A percentile compares a stretch with the other conserved stretches of the same genome.
Evolutionary conservation across 2,329 filamentous ascomycete species (phyloP).

Genomic region (Claviceps sp.): DNA sequence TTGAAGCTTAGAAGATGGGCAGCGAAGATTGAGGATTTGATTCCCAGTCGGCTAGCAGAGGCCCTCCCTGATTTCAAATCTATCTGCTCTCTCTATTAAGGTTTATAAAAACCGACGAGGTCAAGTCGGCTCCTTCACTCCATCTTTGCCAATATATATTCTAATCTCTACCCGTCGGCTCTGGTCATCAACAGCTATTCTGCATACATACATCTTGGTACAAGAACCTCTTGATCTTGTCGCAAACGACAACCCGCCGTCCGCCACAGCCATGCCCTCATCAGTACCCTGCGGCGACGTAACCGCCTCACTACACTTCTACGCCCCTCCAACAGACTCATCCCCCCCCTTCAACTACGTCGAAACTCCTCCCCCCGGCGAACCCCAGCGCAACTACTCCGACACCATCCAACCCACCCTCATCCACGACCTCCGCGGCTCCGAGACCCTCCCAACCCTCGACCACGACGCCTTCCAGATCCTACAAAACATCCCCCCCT

Average conservation of each 20-base stretch:
- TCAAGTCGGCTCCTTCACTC: background rate
- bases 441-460: slow-evolving; percentile 31
- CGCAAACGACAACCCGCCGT: too few relatives aligned
- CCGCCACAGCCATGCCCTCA: slow-evolving; percentile 3
- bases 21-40: background rate
- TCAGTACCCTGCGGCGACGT: slow-evolving; percentile 45
- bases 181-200: background rate
- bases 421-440: slow-evolving; percentile 62
- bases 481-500: slow-evolving; percentile 11
- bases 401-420: slow-evolving; percentile 34
- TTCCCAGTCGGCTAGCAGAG: background rate
- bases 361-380: slow-evolving; percentile 45
- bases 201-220: background rate
- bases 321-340: slow-evolving; percentile 45
- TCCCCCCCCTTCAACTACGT: slow-evolving; percentile 51
- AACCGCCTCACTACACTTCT: slow-evolving; percentile 52
- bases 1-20: background rate
- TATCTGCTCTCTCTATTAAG: background rate
- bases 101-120: background rate
- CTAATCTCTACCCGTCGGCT: too few relatives aligned
- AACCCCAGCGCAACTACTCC: slow-evolving; percentile 53
- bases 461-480: slow-evolving; percentile 26
- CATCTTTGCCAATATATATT: too few relatives aligned
- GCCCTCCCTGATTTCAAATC: background rate
- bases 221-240: too few relatives aligned